A percentile compares a stretch with the other conserved stretches of the same genome.
Conservation (phyloP, 1,284 basidiomycete genomes). For the Leccinum subrobustum region DNA sequence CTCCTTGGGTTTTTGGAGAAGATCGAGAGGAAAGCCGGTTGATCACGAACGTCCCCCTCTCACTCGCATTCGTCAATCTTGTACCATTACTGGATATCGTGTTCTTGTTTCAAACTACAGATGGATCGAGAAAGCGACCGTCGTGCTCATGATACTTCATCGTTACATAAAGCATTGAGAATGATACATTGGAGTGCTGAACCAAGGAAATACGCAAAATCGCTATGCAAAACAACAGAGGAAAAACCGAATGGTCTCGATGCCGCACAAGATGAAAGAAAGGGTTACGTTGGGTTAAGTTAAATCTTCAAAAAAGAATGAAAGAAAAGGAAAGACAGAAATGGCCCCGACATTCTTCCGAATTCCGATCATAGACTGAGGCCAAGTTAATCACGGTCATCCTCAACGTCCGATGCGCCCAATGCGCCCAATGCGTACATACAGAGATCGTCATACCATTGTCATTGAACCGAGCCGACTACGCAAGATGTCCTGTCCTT, state of each 20-base stretch:
- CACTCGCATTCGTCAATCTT: not conserved
- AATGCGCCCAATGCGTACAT: not conserved
- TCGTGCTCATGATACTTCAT: conserved; percentile 22
- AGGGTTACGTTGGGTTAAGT: conserved; percentile 10
- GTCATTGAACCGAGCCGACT: conserved; percentile 23
- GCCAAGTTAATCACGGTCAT: not conserved
- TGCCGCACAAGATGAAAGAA: conserved; percentile 5
- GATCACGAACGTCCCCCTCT: not conserved
- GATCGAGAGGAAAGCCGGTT: not conserved
- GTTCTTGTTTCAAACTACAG: conserved; percentile 17
- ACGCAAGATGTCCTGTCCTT: not conserved
- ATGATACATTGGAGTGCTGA: conserved; percentile 29
- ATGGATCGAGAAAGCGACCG: conserved; percentile 5
- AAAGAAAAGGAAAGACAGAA: not conserved
- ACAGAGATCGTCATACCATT: not conserved
- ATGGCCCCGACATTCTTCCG: not conserved
- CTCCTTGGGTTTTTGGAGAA: conserved; percentile 24
- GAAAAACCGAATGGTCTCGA: conserved; percentile 5
- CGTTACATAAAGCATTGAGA: conserved; percentile 16
- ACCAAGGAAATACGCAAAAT: conserved; percentile 10
- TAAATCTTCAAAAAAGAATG: conserved; percentile 6
- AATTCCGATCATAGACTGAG: not conserved
- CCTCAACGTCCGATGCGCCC: not conserved
- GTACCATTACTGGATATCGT: not conserved
- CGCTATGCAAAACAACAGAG: conserved; percentile 31